phyloP scores from a whole-genome alignment of 2,329 filamentous ascomycete species.

The Pseudogymnoascus sp. region DNA sequence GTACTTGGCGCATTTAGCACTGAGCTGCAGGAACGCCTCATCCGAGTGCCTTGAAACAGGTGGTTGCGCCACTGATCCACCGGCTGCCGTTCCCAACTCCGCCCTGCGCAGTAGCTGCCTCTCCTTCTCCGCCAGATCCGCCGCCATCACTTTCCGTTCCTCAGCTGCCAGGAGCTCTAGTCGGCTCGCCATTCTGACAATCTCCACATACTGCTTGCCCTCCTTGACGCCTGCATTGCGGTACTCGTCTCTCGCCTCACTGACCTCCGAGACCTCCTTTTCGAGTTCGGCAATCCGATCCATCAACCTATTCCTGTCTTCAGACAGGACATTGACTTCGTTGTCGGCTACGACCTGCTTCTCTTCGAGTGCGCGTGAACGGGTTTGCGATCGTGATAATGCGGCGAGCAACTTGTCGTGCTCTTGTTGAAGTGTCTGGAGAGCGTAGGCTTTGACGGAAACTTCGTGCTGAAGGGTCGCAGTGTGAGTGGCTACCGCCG shows the following conservation, averaged over 20 bases:
- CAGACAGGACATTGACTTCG: constrained; percentile 44
- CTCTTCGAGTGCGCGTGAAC: constrained; percentile 42
- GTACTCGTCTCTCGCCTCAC: constrained; percentile 40
- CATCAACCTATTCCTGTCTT: constrained; percentile 43
- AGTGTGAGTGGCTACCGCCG: constrained; percentile 20
- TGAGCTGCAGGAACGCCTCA: background rate
- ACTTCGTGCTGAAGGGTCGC: constrained; percentile 44
- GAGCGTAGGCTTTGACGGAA: constrained; percentile 44
- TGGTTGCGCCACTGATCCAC: background rate
- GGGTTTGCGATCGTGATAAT: constrained; percentile 42
- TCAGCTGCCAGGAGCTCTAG: constrained; percentile 25
- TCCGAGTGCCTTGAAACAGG: background rate
- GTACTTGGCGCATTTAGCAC: background rate
- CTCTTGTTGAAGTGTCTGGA: constrained; percentile 47
- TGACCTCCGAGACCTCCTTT: constrained; percentile 40
- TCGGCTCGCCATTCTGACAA: constrained; percentile 28
- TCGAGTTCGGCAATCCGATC: constrained; percentile 41
- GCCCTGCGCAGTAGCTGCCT: background rate
- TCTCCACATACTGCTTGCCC: constrained; percentile 28
- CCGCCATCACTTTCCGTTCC: constrained; percentile 50
- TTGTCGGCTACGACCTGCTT: constrained; percentile 43
- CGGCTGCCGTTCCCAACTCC: background rate
- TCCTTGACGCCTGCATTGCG: constrained; percentile 28
- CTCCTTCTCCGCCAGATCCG: background rate
- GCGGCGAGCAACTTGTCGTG: constrained; percentile 46